Evolutionary conservation across 768 basidiomycete genomes (phyloP), one percentile per base, ranked within the genome.

Genomic region (Mrakia gelida): DNA sequence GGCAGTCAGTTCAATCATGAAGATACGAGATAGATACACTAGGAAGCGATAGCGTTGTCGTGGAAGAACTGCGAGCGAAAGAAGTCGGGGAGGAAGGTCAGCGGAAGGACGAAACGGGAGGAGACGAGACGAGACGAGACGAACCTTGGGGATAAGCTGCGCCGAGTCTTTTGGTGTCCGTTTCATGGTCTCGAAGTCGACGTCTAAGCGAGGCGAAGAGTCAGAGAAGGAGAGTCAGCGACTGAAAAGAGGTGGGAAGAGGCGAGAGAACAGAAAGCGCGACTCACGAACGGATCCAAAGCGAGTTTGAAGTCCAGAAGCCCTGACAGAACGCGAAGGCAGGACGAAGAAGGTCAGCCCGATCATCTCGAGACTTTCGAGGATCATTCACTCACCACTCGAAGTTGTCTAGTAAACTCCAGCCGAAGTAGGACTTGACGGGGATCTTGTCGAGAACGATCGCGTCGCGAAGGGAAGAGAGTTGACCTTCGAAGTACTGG

Each of bases 111-210:
- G 52, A 54, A 15, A 15, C 13, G 52, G 13, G 11, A 23, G 16
- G 52, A 54, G 23, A 15, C 13, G 13, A 23, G 23, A 23, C 2
- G 67, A 68, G 41, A n/a, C 8, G 23, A 8, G 32, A 59, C 59
- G 7, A 5, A 59, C 72, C 72, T 73, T 86, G 67, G 87, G 81
- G 18, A 91, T 81, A 84, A 89, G 90, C 78, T 86, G 86, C 45
- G 87, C 89, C 21, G 89, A 90, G 26, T 87, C 88, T 81, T 91
- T 91, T 23, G 90, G 90, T 81, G 87, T 88, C 32, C 90, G 87
- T 84, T 89, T 86, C 84, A 90, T 91, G 6, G 90, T 91, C 76
- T 87, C 85, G 83, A 90, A 91, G 84, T 91, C 89, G 74, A 92
- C 90, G 80, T 91, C 38, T 38, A 8, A n/a, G n/a, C n/a, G 38